phyloP scores from a whole-genome alignment of 2,329 filamentous ascomycete genomes.

The Colletotrichum euphorbiae region DNA sequence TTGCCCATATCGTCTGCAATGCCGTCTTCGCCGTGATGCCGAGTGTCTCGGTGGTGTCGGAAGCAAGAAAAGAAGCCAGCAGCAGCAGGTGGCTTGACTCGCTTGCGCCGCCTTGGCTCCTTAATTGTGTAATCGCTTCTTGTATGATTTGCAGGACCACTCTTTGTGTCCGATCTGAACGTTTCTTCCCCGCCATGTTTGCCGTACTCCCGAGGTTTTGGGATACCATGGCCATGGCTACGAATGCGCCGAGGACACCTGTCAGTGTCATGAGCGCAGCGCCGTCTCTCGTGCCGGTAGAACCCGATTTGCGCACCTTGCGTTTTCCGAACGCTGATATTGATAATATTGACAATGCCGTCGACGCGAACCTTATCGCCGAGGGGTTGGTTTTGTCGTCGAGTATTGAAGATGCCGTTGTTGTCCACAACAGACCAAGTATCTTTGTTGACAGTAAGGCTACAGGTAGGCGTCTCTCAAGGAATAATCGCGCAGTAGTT shows the following conservation, averaged over 20 bases:
- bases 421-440: conserved; percentile 27
- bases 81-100: conserved; percentile 23
- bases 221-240: conserved; percentile 43
- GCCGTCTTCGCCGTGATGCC: neutral
- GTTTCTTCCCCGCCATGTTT: neutral
- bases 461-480: neutral
- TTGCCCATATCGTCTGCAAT: conserved; percentile 2
- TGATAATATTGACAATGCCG: conserved; percentile 20
- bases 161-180: conserved; percentile 1
- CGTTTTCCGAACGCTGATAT: neutral
- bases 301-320: neutral
- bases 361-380: conserved; percentile 22
- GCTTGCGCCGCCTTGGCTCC: neutral
- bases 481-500: conserved; percentile 11
- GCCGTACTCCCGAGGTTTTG: conserved; percentile 16
- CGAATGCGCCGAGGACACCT: conserved; percentile 48
- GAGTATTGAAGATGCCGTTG: conserved; percentile 16
- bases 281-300: neutral
- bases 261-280: conserved; percentile 41
- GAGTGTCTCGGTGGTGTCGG: neutral
- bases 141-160: conserved; percentile 23
- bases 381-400: conserved; percentile 12
- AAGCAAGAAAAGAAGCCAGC: conserved; percentile 30
- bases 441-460: conserved; percentile 7
- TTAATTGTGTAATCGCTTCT: conserved; percentile 23